Evolutionary conservation across 805 yeast species (phyloP), one percentile per base, ranked within the genome.

Genomic region (Soucietia sequanensis): DNA sequence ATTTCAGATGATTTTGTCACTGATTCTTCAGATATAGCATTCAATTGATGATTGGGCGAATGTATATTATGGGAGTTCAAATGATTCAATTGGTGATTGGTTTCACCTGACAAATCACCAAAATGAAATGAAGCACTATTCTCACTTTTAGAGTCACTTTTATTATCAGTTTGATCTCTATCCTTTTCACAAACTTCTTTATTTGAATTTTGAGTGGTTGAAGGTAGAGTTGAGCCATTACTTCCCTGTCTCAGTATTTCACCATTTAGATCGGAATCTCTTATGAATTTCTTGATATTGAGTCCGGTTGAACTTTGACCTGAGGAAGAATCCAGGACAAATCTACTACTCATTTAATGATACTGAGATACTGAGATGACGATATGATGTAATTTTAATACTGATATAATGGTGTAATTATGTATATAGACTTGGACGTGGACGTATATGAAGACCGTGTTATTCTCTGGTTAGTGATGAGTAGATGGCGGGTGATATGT

Each of bases 241-340:
- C n/a, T n/a, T n/a, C n/a, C n/a, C n/a, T n/a, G n/a, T n/a, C n/a
- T n/a, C n/a, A n/a, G n/a, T n/a, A n/a, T n/a, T n/a, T n/a, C n/a
- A n/a, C n/a, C n/a, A n/a, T n/a, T n/a, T 14, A 61, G 34, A 20
- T 54, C 57, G 0, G 68, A 60, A 23, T 58, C 58, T 33, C 43
- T 44, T 5, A 61, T 57, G 37, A 43, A 62, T 30, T 46, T 48
- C 30, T 47, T 42, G 35, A 62, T 56, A 27, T 55, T 50, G 31
- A 45, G 52, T 2, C 55, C 47, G 6, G 60, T 51, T 17, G 61
- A 46, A 39, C 52, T 49, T 13, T 34, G 39, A 3, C 45, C 39
- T 1, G 54, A 44, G 9, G 54, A 35, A 27, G 43, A 35, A 26
- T 49, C 52, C 57, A 52, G 57, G 14, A 37, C 35, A 5, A 32